Percentiles rank a stretch among this genome's conserved stretches.
Conservation (phyloP, 2,329 filamentous ascomycete genomes). For the Penicillium aurantiogriseum region DNA sequence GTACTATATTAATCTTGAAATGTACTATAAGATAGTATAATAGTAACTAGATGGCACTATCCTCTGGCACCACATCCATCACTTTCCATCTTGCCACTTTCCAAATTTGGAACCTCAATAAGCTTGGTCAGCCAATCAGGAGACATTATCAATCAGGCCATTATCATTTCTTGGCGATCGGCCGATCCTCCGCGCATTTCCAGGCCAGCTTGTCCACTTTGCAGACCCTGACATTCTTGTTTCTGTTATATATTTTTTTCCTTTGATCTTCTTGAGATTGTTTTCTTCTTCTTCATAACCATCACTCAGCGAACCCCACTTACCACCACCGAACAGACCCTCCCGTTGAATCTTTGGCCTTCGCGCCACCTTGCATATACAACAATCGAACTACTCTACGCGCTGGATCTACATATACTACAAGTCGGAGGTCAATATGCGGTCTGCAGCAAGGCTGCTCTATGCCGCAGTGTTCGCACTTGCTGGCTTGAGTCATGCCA, state of each 20-base stretch:
- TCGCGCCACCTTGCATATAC: slow-evolving; percentile 6
- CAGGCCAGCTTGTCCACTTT: slow-evolving; percentile 13
- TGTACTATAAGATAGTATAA: not conserved
- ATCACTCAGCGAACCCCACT: not conserved
- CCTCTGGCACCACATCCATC: not conserved
- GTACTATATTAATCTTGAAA: not conserved
- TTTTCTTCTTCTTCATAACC: not conserved
- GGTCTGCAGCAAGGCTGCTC: slow-evolving; percentile 55
- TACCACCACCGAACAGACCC: not conserved
- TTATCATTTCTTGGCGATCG: slow-evolving; percentile 11
- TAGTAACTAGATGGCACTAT: not conserved
- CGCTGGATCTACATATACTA: not conserved
- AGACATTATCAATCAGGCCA: not conserved
- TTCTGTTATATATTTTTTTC: not conserved
- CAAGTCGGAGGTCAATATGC: slow-evolving; percentile 44
- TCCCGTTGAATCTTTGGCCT: not conserved
- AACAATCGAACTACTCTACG: not conserved
- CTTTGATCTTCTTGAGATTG: not conserved
- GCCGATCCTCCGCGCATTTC: slow-evolving; percentile 11
- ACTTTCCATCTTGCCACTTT: not conserved
- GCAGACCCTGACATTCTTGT: slow-evolving; percentile 1
- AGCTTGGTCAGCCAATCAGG: slow-evolving; percentile 1
- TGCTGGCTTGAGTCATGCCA: slow-evolving; percentile 50
- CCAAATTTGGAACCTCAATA: not conserved
- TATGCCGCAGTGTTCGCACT: slow-evolving; percentile 63